Base-by-base conservation (phyloP, 2,329 filamentous ascomycete species). In the Nectriaceae sp. region DNA sequence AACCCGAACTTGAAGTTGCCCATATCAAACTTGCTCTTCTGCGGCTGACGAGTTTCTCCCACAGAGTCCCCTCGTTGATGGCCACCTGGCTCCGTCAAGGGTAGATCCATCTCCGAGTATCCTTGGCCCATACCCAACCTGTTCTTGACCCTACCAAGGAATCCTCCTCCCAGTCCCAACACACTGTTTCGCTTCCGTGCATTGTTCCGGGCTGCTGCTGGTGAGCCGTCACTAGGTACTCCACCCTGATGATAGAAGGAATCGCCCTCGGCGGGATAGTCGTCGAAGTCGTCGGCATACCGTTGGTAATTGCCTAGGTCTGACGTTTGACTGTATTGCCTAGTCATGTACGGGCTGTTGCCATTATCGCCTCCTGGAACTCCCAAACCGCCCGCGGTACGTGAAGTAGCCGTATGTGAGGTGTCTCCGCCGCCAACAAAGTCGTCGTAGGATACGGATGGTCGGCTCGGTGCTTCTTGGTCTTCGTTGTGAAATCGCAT, bases 31-130 rank as follows among this genome's bases (percentile, higher is more conserved):
- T 61, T 68, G 69, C 63, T 69, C 69, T 65, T 68, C 65, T 65
- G 70, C 59, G 56, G 70, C 73, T 46, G 76, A 61, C 62, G 72
- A 70, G 40, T 70, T 65, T 56, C 74, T 40, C 77, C 44, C 78
- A 61, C 48, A 4, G 60, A 60, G 42, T 62, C 61, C 11, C 57
- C 62, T 46, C 69, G 63, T n/a, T 65, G 82, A 40, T 67, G 68
- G 20, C 74, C 72, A n/a, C n/a, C n/a, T 0, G 87, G 75, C 67
- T 97, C 90, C 4, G 93, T 97, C 70, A 99, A 77, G 13, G 94
- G 94, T 46, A 99, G 77, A 67, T 99, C 93, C 94, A 99, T 99
- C 72, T 97, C 94, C 26, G 93, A 97, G 71, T 99, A 97, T 54
- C 87, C 82, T 60, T 88, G 80, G 19, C 84, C 87, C 85, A 96